Evolutionary conservation across 192 early-diverging fungal genomes (phyloP), one percentile per base, ranked within the genome.

Genomic region (Pilobolus umbonatus): DNA sequence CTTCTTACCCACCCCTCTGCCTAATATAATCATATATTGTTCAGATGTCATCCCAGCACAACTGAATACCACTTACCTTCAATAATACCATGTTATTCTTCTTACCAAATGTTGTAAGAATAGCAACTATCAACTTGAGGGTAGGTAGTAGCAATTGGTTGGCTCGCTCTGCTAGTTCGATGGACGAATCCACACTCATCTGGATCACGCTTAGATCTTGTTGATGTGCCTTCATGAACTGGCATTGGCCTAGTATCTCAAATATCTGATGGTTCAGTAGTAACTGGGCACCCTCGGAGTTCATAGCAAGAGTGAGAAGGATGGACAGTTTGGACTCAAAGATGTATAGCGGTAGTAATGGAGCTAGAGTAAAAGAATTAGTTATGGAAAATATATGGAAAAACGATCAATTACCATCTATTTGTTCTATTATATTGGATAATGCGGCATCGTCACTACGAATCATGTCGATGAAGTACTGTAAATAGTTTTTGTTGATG

Each of bases 81-180:
- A 28, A 32, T 9, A 50, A 26, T 22, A 60, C 58, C n/a, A 46
- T 34, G 24, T 34, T 30, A 28, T 60, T 60, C 19, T 49, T 32
- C 26, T 19, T 19, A 22, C 58, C 46, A 21, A 49, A 49, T 14
- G 32, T 34, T 34, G 21, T 25, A 28, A 60, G 30, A n/a, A 60
- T 46, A n/a, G 43, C 58, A 19, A 30, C 31, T 34, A 60, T 43
- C 5, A 60, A 47, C n/a, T 60, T 46, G 7, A 60, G 40, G 5
- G 58, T 50, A 32, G 58, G 58, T 19, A 60, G 31, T 24, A 60
- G 19, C n/a, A 60, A 49, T 50, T 50, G 45, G n/a, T 60, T 14
- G 22, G 48, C 48, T 2, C 58, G 45, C 17, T 49, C 46, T 9
- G 26, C 32, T 49, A 54, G 24, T 54, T 54, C 52, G 0, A 19